These are phyloP conservation scores for Fusarium robinianum DNA, from an alignment of 2,329 filamentous ascomycete species.

Conservation along the genomic window DNA sequence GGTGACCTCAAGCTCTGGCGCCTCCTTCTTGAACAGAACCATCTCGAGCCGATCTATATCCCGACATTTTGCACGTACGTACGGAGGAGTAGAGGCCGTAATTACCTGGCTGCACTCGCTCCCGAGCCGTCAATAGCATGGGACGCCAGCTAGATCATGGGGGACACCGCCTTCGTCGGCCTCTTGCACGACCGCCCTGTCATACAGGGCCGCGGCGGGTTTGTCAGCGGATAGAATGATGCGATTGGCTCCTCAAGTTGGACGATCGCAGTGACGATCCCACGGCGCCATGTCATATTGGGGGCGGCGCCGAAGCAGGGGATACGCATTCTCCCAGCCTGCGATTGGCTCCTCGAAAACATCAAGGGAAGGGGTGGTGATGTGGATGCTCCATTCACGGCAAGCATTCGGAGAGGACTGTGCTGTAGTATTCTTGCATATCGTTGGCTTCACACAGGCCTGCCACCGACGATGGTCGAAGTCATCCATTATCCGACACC, in stretches of 20 bases:
- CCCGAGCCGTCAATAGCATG: slow-evolving; percentile 10
- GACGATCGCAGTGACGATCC: slow-evolving; percentile 38
- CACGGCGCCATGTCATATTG: slow-evolving; percentile 34
- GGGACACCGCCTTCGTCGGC: slow-evolving; percentile 10
- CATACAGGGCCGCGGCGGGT: slow-evolving; percentile 5
- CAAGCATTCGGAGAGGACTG: slow-evolving; percentile 24
- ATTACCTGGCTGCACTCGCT: too few species aligned
- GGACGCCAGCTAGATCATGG: slow-evolving; percentile 6
- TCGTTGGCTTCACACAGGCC: slow-evolving; percentile 12
- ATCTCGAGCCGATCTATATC: slow-evolving; percentile 5
- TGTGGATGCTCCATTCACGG: slow-evolving; percentile 14
- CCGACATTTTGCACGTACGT: slow-evolving; percentile 3
- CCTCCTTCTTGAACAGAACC: slow-evolving; percentile 13
- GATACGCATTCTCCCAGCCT: slow-evolving; percentile 19
- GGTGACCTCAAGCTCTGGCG: slow-evolving; percentile 19
- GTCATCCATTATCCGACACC: slow-evolving; percentile 20
- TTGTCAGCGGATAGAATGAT: slow-evolving; percentile 36
- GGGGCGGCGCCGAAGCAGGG: slow-evolving; percentile 31
- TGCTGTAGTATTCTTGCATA: slow-evolving; percentile 21
- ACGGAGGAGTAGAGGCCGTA: too few species aligned
- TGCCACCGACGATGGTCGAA: slow-evolving; percentile 27
- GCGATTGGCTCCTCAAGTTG: slow-evolving; percentile 43
- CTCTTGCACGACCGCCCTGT: slow-evolving; percentile 5
- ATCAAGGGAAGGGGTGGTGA: slow-evolving; percentile 18
- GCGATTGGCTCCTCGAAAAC: slow-evolving; percentile 27